Base-by-base conservation (phyloP, 2,329 filamentous ascomycete species). In the Calonectria pteridis region DNA sequence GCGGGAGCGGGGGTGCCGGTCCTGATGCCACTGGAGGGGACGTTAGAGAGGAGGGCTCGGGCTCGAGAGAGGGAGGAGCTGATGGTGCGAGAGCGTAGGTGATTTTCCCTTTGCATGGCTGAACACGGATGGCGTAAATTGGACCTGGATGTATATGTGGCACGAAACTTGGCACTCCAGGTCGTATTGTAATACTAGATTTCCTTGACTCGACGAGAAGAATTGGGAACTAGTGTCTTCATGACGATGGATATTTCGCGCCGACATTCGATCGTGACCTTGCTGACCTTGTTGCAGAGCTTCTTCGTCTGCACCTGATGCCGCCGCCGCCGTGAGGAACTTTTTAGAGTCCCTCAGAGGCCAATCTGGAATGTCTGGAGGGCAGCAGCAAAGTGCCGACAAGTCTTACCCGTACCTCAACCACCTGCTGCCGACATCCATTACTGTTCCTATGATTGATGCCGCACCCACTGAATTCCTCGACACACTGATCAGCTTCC, bases 11-110 rank as follows among this genome's bases (percentile, higher is more conserved):
- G 74, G 96, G 96, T 77, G 96, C 96, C 74, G 96, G 95, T 40
- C 87, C 94, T 70, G 95, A 91, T 85, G 96, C 96, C 67, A 98
- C 96, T 3, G 96, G 96, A 71, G 96, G 96, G 76, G 96, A 99
- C 83, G 88, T 98, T 79, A 92, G 96, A 85, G 93, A 97, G 84
- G 97, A 98, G 85, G 97, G 97, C 72, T 92, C 95, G 84, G 93
- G 92, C 79, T 92, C 96, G 77, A 91, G 97, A 87, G 95, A 98
- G 86, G 97, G 96, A 74, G 97, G 97, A 83, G 95, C 95, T 80
- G 97, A 98, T 86, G 97, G 97, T 82, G 97, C 95, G 87, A 93
- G 97, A 98, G 97, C 96, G 97, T 99, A 98, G 96, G 97, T 99
- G 73, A 82, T 69, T 64, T 78, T 78, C 80, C 82, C 79, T 78